Percentiles rank a stretch among this genome's conserved stretches.
These are phyloP conservation scores for Fraxinus excelsior DNA, from an alignment of 257 asterid genomes.

Conservation along the genomic window DNA sequence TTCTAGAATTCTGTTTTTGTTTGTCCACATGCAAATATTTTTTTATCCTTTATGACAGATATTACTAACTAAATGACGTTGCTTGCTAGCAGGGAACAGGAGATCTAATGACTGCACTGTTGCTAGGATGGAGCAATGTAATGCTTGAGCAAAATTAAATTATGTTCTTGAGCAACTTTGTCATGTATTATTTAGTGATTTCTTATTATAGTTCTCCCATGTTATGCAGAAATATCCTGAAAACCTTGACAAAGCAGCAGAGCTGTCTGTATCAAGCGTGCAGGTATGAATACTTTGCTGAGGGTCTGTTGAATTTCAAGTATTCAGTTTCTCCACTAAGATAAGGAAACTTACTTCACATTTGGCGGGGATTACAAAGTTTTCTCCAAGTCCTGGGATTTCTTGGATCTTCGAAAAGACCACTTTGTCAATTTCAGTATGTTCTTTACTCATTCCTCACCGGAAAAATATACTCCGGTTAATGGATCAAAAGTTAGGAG, in stretches of 20 bases:
- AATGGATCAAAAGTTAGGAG: background rate
- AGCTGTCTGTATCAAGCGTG: constrained; percentile 88
- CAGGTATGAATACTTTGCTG: too few species aligned
- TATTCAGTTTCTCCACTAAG: too few species aligned
- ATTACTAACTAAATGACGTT: background rate
- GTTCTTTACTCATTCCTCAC: background rate
- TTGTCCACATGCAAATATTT: background rate
- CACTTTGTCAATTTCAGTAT: too few species aligned
- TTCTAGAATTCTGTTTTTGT: background rate
- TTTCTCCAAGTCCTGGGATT: too few species aligned
- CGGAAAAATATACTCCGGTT: background rate
- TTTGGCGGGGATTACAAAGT: too few species aligned
- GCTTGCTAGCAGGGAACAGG: constrained; percentile 76
- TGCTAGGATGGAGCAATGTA: constrained; percentile 69
- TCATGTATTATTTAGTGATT: constrained; percentile 12
- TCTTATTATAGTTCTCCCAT: constrained; percentile 27
- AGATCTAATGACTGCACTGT: constrained; percentile 49
- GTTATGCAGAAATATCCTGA: constrained; percentile 78
- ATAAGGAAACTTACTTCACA: too few species aligned
- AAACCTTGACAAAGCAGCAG: constrained; percentile 88
- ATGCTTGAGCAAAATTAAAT: constrained; percentile 9
- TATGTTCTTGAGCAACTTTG: constrained; percentile 15
- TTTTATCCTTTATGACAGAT: background rate
- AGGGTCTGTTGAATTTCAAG: too few species aligned
- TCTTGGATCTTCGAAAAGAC: too few species aligned